Base-by-base conservation (phyloP, 768 basidiomycete genomes). In the Lentinus brumalis region DNA sequence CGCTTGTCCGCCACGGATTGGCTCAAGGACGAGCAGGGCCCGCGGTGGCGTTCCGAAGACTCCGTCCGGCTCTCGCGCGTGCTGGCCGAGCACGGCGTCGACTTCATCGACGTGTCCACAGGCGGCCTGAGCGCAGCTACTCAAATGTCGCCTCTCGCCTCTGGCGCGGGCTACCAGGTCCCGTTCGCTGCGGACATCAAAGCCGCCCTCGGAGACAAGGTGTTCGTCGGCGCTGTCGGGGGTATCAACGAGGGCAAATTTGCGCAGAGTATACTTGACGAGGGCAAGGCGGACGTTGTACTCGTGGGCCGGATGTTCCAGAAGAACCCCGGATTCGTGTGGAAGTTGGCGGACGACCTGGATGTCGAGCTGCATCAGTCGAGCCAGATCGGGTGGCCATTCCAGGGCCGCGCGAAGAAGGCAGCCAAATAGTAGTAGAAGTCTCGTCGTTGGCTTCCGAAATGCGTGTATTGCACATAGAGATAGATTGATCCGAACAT, bases 101-200 rank as follows among this genome's bases (percentile, higher is more conserved):
- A 92, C 71, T 76, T 93, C 39, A 72, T 93, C 50, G 91, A 93
- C 64, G 81, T 89, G 35, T 88, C 86, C 5, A 78, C 80, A 0
- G 89, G 85, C 3, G 92, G 90, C 67, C 77, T 1, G 65, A 85
- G 1, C 85, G 79, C 52, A 74, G 79, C 59, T 68, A 77, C 1
- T 65, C 68, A 30, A 83, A 85, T 59, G 21, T 39, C 8, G 46
- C 29, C 21, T 29, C 12, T 12, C 6, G 21, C 26, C 53, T 66
- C 87, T 0, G 75, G 78, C 85, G 53, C 69, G 57, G 50, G 40
- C 57, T 65, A 65, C 53, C 64, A 65, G 56, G 60, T 61, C 15
- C 64, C 50, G 9, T 59, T 65, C 35, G 52, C 64, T 26, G 64
- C 54, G 51, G 56, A 50, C 11, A 81, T 83, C 53, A 82, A 84